These are phyloP conservation scores for Ottelia alismoides DNA, from an alignment of 106 monocot genomes.

Conservation along the genomic window DNA sequence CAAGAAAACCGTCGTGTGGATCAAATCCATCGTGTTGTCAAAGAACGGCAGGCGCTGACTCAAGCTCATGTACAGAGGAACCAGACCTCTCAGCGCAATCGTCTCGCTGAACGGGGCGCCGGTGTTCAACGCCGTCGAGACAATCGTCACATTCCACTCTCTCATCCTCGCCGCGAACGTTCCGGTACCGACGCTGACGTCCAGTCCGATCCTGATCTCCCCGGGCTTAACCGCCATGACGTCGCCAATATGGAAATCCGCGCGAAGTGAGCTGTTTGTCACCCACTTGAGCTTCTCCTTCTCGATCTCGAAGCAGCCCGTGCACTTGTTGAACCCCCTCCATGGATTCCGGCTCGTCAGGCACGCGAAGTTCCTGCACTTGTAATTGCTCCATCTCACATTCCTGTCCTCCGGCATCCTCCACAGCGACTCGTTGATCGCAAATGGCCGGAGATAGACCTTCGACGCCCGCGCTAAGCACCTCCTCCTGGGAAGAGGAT, in stretches of 20 bases:
- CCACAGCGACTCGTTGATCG: conserved; percentile 65
- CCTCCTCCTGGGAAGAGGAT: conserved; percentile 61
- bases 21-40: conserved; percentile 90
- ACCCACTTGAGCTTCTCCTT: conserved; percentile 70
- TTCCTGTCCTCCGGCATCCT: conserved; percentile 48
- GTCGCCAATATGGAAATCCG: conserved; percentile 43
- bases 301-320: conserved; percentile 70
- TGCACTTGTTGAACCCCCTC: conserved; percentile 56
- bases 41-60: conserved; percentile 71
- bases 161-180: conserved; percentile 86
- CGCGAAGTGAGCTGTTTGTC: conserved; percentile 21
- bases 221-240: conserved; percentile 60
- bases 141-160: conserved; percentile 65
- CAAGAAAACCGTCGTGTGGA: conserved; percentile 44
- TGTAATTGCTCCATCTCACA: conserved; percentile 68
- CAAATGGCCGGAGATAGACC: conserved; percentile 40
- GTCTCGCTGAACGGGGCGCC: conserved; percentile 82
- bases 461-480: conserved; percentile 63
- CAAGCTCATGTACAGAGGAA: conserved; percentile 48
- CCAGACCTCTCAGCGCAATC: conserved; percentile 57
- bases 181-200: conserved; percentile 59
- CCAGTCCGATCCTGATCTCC: conserved; percentile 67
- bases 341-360: conserved; percentile 31
- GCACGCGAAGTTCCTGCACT: conserved; percentile 53
- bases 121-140: conserved; percentile 61